These are phyloP conservation scores for Nicotiana tabacum DNA, from an alignment of 257 asterid species.

Conservation along the genomic window DNA sequence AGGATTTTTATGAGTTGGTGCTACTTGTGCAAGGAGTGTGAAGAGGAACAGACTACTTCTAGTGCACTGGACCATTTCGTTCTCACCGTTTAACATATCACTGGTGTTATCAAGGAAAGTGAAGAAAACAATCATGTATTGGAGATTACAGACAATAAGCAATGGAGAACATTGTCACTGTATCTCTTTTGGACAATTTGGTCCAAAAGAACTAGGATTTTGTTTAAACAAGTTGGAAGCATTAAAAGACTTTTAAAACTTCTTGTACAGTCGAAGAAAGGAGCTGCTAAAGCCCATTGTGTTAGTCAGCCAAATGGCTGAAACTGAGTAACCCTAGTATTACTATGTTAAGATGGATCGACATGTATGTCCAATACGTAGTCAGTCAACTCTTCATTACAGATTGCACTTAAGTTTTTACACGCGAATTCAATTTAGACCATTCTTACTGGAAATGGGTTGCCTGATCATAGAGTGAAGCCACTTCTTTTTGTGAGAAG, in stretches of 20 bases:
- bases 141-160: background rate
- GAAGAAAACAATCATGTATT: background rate
- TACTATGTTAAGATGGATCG: background rate
- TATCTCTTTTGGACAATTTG: background rate
- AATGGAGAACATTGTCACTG: background rate
- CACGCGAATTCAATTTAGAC: background rate
- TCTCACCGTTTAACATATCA: background rate
- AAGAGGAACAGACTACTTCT: background rate
- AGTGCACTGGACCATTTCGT: background rate
- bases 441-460: background rate
- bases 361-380: background rate
- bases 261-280: background rate
- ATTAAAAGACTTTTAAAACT: background rate
- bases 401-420: background rate
- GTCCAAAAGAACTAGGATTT: background rate
- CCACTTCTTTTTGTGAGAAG: background rate
- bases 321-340: background rate
- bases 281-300: background rate
- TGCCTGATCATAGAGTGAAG: background rate
- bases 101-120: background rate
- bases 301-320: background rate
- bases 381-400: background rate
- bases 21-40: background rate
- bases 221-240: background rate
- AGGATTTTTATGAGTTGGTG: background rate